Base-by-base conservation (phyloP, 2,329 filamentous ascomycete species). In the Hypoxylon sp. region DNA sequence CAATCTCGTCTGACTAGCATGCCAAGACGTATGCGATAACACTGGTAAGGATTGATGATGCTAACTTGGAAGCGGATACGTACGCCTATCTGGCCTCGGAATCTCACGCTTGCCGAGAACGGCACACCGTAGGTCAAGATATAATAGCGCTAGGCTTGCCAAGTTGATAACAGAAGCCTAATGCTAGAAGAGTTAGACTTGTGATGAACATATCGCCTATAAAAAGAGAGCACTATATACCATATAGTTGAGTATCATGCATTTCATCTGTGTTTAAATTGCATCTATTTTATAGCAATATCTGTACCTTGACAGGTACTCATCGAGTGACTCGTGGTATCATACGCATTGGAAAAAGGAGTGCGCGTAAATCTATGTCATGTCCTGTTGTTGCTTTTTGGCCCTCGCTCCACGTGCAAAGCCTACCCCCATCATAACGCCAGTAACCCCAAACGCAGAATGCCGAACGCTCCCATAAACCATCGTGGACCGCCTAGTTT, bases 401-500 rank as follows among this genome's bases (percentile, higher is more conserved):
- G 29, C 8, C 48, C 50, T 56, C 42, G 53, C 38, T 35, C 50
- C 51, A 55, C 50, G 35, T 35, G 27, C 38, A 45, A 37, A 35
- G 41, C 26, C 13, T 26, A 17, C 17, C 43, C 45, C 31, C 13
- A 29, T 29, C 9, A 17, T 15, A 56, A 58, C 61, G 58, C 59
- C 59, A 24, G 24, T 26, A 48, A 58, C 53, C 50, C 52, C 46
- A 11, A 31, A 29, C 31, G 7, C n/a, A 55, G 52, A 47, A 41
- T 24, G 29, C 43, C 29, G 47, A 20, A 46, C 9, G 20, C 46
- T 52, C 38, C 31, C 37, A 38, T 13, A 13, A 23, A 42, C 15
- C 29, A 13, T 21, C n/a, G 26, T 18, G 24, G 24, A 23, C 38
- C n/a, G 6, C 45, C 40, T 56, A 62, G 59, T 79, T 80, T 59